Percentiles rank a stretch among this genome's conserved stretches.
These are phyloP conservation scores for Tolypocladium amazonense DNA, from an alignment of 2,329 filamentous ascomycete genomes.

Conservation along the genomic window DNA sequence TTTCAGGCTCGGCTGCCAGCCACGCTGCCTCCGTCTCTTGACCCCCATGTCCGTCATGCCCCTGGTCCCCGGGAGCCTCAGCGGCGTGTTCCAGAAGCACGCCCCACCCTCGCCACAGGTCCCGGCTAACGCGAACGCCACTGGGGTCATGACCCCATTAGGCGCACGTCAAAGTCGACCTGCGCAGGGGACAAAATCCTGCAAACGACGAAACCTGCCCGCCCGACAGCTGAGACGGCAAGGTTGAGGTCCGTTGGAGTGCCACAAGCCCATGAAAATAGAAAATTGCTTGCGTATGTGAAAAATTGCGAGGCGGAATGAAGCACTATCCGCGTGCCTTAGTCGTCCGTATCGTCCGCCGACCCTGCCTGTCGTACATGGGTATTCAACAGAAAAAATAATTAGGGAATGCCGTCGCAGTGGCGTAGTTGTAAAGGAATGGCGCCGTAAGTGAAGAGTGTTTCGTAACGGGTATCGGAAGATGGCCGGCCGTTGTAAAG, in stretches of 20 bases:
- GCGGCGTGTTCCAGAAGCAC: slow-evolving; percentile 1
- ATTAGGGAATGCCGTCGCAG: not conserved
- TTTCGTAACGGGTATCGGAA: not conserved
- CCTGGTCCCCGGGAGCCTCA: not conserved
- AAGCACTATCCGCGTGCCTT: not conserved
- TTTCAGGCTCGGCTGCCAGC: not conserved
- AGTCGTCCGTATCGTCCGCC: not conserved
- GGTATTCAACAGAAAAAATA: not conserved
- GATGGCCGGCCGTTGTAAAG: not conserved
- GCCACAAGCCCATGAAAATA: not conserved
- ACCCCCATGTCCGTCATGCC: not conserved
- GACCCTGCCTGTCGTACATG: not conserved
- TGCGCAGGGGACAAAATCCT: not conserved
- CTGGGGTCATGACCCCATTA: not conserved
- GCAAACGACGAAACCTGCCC: not conserved
- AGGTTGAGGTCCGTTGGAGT: no score
- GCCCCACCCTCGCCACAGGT: not conserved
- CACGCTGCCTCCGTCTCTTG: not conserved
- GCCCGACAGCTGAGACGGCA: not conserved
- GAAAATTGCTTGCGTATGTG: not conserved
- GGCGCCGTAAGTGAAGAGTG: not conserved
- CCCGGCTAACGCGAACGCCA: not conserved
- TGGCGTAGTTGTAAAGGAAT: not conserved
- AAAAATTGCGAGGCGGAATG: not conserved
- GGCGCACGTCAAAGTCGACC: not conserved